Evolutionary conservation across 495 filamentous ascomycete species (phyloP), one percentile per base, ranked within the genome.

Genomic region (Podospora fimiseda): DNA sequence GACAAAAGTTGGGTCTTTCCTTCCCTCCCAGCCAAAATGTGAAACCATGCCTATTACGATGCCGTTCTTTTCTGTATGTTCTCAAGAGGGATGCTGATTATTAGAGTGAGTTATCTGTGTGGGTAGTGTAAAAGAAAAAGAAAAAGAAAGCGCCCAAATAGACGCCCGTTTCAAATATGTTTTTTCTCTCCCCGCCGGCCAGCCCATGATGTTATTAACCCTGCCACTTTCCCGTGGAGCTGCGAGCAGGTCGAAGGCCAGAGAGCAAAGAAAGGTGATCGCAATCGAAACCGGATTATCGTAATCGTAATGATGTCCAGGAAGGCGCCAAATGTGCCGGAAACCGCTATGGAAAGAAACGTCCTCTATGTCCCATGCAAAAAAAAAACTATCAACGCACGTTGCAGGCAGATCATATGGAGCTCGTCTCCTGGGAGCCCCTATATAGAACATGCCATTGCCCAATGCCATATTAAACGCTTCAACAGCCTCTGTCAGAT

Each of bases 351-450:
- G 50, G 48, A 62, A 66, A 59, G 46, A 59, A 63, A 54, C 57
- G 57, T 60, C 62, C 62, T 67, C 62, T 65, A 63, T 65, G 56
- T 56, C 58, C 63, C 55, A 65, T 67, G 64, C 64, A 63, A 63
- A 60, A 51, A n/a, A 63, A 63, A 56, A 50, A 54, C 27, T 40
- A 60, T 54, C 46, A 59, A 48, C 43, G 52, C 51, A 57, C 58
- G 54, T 60, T 49, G 52, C 56, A 42, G 61, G 52, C 57, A 62
- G 57, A 58, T 67, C 60, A 65, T 63, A 58, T 53, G 52, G 50
- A 52, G 51, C 57, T 63, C 49, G 51, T 60, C 50, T 54, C 54
- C 42, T 37, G 50, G 41, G 50, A 56, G 50, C 58, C 52, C 55
- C 53, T 62, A 52, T 62, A 62, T 56, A 51, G 48, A 54, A 59